These are phyloP conservation scores for Puccinia brachypodii DNA, from an alignment of 1,284 basidiomycete species.

Conservation along the genomic window DNA sequence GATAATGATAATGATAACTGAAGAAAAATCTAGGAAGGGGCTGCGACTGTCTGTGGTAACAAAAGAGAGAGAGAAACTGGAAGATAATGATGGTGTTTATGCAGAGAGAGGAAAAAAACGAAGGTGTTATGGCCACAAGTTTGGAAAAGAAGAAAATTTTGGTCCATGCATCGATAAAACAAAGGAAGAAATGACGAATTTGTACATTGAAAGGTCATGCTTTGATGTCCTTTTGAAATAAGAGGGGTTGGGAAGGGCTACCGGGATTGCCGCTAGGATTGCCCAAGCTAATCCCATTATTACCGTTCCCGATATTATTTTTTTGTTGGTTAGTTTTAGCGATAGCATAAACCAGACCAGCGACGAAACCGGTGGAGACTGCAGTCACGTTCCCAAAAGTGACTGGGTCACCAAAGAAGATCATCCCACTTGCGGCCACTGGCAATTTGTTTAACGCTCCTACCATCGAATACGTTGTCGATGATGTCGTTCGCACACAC, in stretches of 20 bases:
- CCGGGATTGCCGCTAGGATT: not conserved
- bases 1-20: too few species aligned
- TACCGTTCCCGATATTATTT: not conserved
- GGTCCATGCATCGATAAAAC: not conserved
- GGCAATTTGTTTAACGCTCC: conserved; percentile 98
- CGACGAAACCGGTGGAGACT: conserved; percentile 83
- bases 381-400: conserved; percentile 85
- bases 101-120: too few species aligned
- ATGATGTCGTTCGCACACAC: conserved; percentile 94
- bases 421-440: conserved; percentile 91
- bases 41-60: too few species aligned
- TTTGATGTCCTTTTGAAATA: conserved; percentile 44
- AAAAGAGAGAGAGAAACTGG: too few species aligned
- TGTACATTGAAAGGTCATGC: conserved; percentile 15
- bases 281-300: not conserved
- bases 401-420: conserved; percentile 88
- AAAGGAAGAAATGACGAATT: not conserved
- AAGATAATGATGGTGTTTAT: too few species aligned
- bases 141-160: not conserved
- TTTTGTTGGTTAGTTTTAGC: conserved; percentile 51
- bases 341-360: conserved; percentile 62
- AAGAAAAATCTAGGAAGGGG: too few species aligned
- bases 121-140: not conserved
- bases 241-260: conserved; percentile 6
- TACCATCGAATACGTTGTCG: conserved; percentile 99